These are phyloP conservation scores for Podospora appendiculata DNA, from an alignment of 495 filamentous ascomycete genomes.

Conservation along the genomic window DNA sequence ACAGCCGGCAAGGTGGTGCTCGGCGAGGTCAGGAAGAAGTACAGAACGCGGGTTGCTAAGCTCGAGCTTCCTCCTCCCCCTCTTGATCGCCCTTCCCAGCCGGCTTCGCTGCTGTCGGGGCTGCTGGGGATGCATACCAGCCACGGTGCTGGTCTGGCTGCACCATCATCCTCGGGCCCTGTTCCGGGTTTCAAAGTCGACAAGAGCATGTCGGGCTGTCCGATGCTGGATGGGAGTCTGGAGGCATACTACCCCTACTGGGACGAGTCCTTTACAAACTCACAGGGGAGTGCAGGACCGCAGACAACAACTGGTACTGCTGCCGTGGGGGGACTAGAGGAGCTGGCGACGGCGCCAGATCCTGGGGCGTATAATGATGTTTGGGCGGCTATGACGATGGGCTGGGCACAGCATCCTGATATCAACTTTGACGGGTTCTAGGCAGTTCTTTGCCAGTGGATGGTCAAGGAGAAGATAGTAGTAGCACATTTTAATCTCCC, in stretches of 20 bases:
- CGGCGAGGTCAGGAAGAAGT: conserved; percentile 30
- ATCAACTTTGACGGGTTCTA: conserved; percentile 1
- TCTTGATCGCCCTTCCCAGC: not conserved
- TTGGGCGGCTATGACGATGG: conserved; percentile 16
- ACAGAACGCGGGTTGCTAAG: conserved; percentile 23
- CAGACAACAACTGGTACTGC: not conserved
- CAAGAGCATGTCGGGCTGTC: conserved; percentile 20
- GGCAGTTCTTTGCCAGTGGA: too few species aligned
- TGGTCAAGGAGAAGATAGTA: too few species aligned
- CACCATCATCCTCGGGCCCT: not conserved
- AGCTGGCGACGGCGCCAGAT: not conserved
- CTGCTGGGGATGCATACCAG: not conserved
- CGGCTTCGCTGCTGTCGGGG: not conserved
- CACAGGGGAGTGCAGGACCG: not conserved
- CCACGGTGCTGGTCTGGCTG: not conserved
- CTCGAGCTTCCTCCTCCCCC: conserved; percentile 13
- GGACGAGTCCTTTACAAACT: conserved; percentile 23
- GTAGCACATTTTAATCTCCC: too few species aligned
- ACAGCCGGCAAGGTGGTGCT: conserved; percentile 33
- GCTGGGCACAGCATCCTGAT: conserved; percentile 6
- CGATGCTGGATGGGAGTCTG: conserved; percentile 40
- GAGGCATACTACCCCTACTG: conserved; percentile 32
- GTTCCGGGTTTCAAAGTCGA: conserved; percentile 1
- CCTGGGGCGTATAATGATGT: conserved; percentile 5
- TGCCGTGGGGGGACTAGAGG: not conserved